Conservation (phyloP, 257 asterid species). For the Solanum etuberosum region DNA sequence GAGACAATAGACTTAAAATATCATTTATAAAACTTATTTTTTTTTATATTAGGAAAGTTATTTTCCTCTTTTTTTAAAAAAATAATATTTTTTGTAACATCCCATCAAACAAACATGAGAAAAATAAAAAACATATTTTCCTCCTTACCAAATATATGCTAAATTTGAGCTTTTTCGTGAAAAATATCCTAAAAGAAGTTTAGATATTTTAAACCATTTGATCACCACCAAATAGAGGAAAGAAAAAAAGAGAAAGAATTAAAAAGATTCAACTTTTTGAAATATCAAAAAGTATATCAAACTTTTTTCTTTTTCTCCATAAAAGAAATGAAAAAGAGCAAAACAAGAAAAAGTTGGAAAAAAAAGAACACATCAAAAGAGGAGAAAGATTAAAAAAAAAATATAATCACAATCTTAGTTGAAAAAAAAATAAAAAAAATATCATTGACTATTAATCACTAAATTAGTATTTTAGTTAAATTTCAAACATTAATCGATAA, state of each 20-base stretch:
- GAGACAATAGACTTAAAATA: not conserved
- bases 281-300: not conserved
- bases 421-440: not conserved
- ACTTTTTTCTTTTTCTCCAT: not conserved
- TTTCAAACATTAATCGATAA: not conserved
- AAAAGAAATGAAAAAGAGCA: not conserved
- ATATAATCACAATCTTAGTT: not conserved
- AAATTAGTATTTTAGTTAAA: not conserved
- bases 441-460: not conserved
- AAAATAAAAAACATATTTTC: too few relatives aligned
- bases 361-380: not conserved
- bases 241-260: not conserved
- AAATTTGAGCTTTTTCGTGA: not conserved
- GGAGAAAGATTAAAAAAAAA: not conserved
- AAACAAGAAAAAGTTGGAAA: not conserved
- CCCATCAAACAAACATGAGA: not conserved
- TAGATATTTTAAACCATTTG: not conserved
- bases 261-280: not conserved
- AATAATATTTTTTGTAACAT: too few relatives aligned
- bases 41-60: too few relatives aligned
- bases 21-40: too few relatives aligned
- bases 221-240: not conserved
- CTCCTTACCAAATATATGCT: not conserved
- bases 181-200: not conserved
- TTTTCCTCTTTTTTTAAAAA: not conserved